Evolutionary conservation across 2,329 filamentous ascomycete species (phyloP), one percentile per base, ranked within the genome.

Genomic region (Colletotrichum lini): DNA sequence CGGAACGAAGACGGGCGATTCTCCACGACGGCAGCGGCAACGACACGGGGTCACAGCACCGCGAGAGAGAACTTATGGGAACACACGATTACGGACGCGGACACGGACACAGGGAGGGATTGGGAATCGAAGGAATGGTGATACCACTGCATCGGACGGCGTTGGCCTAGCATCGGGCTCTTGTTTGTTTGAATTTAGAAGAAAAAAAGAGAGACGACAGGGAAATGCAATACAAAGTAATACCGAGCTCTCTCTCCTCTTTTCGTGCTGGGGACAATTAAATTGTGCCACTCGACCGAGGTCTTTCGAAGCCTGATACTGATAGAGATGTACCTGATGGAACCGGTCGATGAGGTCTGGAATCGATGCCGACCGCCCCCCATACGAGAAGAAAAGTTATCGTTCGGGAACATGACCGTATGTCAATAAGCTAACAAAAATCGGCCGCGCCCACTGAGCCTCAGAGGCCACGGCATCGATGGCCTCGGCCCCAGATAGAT

Each of bases 91-190:
- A 16, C 5, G 42, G 8, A 21, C n/a, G 10, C 3, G 21, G 21
- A 10, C 6, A 8, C 13, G 49, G 5, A 45, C 16, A 26, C 4
- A 26, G 3, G 26, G 26, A 5, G 23, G 42, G 4, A 18, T 2
- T 6, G 23, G 9, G 23, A 16, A 13, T 61, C 18, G 15, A 9
- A 12, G 6, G 38, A 50, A 38, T 13, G 30, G 35, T 61, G 44
- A 61, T 61, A 61, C 58, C 58, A 61, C 47, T 61, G 58, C 58
- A 61, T 61, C 18, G n/a, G 44, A 13, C 30, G 58, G 58, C 58
- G 58, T 61, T 50, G 30, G 45, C 26, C 8, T 50, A 8, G 26
- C 13, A 40, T 12, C 2, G 18, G 30, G 58, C 44, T 9, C 4
- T n/a, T 5, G 15, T 8, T 50, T 49, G 38, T n/a, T 26, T 26